A percentile compares a stretch with the other conserved stretches of the same genome.
phyloP scores from a whole-genome alignment of 208 protist species.

The Leishmania lainsoni region DNA sequence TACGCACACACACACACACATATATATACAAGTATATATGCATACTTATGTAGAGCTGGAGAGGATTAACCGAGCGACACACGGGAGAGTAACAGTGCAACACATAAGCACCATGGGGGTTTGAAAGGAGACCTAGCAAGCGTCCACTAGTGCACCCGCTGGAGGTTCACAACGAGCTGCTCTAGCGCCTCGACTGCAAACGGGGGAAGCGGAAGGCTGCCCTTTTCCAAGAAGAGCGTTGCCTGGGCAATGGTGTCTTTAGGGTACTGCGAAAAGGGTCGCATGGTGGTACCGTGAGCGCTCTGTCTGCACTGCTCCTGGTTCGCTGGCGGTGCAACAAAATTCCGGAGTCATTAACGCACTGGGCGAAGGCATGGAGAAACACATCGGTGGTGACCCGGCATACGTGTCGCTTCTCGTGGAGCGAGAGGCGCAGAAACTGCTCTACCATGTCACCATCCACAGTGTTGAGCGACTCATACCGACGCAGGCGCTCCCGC shows the following conservation, averaged over 20 bases:
- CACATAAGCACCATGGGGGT: background rate
- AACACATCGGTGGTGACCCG: slow-evolving; percentile 9
- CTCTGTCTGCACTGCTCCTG: slow-evolving; percentile 19
- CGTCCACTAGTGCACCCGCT: slow-evolving; percentile 48
- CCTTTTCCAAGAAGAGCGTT: slow-evolving; percentile 10
- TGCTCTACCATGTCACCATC: slow-evolving; percentile 59
- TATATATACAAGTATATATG: too few species aligned
- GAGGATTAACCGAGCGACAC: too few species aligned
- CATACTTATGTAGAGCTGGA: background rate
- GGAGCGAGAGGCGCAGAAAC: slow-evolving; percentile 31
- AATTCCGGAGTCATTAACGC: slow-evolving; percentile 9
- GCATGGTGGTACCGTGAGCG: background rate
- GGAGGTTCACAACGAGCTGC: slow-evolving; percentile 42
- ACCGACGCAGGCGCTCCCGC: slow-evolving; percentile 20
- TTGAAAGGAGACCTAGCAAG: background rate
- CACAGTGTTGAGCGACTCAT: slow-evolving; percentile 26
- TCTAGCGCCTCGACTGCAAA: slow-evolving; percentile 33
- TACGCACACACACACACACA: too few species aligned
- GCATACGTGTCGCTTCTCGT: slow-evolving; percentile 21
- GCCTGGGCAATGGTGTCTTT: slow-evolving; percentile 2
- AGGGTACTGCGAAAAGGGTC: slow-evolving; percentile 14
- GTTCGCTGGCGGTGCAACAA: background rate
- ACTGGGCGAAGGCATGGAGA: background rate
- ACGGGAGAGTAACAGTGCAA: background rate
- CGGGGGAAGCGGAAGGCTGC: slow-evolving; percentile 44